Evolutionary conservation across 352 stramenopile species (phyloP).

Genomic region (Phytopythium vexans): DNA sequence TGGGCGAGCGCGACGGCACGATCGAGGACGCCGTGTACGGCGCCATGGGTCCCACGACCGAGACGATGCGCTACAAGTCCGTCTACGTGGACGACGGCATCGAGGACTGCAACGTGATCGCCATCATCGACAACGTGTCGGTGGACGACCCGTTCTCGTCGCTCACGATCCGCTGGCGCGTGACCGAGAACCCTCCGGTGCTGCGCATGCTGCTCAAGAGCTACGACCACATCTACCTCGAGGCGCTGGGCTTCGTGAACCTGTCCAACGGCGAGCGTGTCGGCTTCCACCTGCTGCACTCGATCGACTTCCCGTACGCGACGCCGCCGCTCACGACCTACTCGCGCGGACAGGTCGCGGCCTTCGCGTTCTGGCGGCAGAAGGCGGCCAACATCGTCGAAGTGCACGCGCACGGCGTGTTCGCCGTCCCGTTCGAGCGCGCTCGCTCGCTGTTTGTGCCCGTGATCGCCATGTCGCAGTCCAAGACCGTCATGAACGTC

Average conservation of each 20-base stretch:
- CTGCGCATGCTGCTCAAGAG: constrained; percentile 15
- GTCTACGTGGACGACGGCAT: constrained; percentile 11
- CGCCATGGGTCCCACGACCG: constrained; percentile 8
- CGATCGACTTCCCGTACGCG: constrained; percentile 25
- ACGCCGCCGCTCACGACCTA: constrained; percentile 13
- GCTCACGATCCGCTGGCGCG: constrained; percentile 10
- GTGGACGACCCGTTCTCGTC: constrained; percentile 8
- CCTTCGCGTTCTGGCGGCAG: constrained; percentile 37
- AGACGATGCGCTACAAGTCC: constrained; percentile 7
- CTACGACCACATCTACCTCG: constrained; percentile 24
- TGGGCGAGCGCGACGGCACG: constrained; percentile 18
- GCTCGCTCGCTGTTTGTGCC: constrained; percentile 4
- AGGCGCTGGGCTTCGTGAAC: constrained; percentile 23
- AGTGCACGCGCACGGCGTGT: constrained; percentile 25
- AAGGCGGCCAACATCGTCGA: constrained; percentile 33
- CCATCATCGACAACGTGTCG: constrained; percentile 8
- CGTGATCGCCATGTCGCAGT: constrained; percentile 8
- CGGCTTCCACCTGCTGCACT: constrained; percentile 44
- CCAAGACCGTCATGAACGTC: constrained; percentile 20
- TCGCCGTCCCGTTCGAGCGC: constrained; percentile 10
- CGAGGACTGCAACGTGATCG: constrained; percentile 8
- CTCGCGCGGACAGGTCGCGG: constrained; percentile 42
- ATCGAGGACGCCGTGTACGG: constrained; percentile 18
- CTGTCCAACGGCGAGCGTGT: constrained; percentile 24
- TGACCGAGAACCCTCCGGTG: constrained; percentile 11